Conservation (phyloP, 208 protist genomes). For the Acanthamoeba quina region DNA sequence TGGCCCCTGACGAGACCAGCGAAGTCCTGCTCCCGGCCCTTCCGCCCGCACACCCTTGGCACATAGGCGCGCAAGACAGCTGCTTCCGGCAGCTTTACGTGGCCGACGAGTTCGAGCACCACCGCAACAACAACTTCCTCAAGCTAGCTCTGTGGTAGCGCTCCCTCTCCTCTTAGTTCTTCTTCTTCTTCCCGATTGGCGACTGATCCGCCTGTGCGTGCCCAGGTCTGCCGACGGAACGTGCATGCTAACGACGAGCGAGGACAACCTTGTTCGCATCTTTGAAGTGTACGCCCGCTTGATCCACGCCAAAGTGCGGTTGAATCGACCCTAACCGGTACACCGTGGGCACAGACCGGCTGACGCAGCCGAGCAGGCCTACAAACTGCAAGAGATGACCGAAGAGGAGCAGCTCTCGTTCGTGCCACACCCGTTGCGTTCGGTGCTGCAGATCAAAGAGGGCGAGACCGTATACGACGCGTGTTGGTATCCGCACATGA, state of each 20-base stretch:
- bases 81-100: slow-evolving; percentile 9
- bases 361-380: neutral
- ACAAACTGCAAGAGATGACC: neutral
- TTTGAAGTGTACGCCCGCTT: slow-evolving; percentile 48
- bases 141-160: neutral
- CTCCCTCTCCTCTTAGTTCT: neutral
- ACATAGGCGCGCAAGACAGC: neutral
- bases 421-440: neutral
- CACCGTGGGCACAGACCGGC: neutral
- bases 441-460: slow-evolving; percentile 14
- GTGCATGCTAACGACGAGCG: slow-evolving; percentile 30
- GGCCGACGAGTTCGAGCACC: slow-evolving; percentile 27
- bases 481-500: slow-evolving; percentile 71
- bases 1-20: neutral
- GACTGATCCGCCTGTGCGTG: neutral
- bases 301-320: neutral
- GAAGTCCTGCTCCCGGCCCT: neutral
- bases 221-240: slow-evolving; percentile 51
- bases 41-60: slow-evolving; percentile 28
- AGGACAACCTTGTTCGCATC: slow-evolving; percentile 52
- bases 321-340: neutral
- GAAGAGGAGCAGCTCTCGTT: neutral
- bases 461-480: slow-evolving; percentile 57
- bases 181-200: neutral
- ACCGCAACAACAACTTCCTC: slow-evolving; percentile 43